A percentile compares a stretch with the other conserved stretches of the same genome.
phyloP scores from a whole-genome alignment of 2,329 filamentous ascomycete species.

The Monosporascus sp. region DNA sequence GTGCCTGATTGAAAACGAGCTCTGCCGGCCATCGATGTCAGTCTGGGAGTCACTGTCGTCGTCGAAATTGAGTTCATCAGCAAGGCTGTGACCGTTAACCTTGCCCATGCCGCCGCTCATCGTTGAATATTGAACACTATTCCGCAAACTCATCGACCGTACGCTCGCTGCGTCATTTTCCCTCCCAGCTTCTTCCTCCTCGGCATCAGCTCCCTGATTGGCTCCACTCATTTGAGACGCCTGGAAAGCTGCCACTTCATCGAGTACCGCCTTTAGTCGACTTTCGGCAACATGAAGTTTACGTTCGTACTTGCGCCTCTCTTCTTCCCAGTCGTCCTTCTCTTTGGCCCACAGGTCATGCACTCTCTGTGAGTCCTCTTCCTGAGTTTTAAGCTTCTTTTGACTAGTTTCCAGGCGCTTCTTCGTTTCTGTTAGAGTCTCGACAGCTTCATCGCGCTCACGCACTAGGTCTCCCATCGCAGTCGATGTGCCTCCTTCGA shows the following conservation, averaged over 20 bases:
- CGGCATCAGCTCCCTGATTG: slow-evolving; percentile 43
- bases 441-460: slow-evolving; percentile 81
- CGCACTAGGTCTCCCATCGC: slow-evolving; percentile 77
- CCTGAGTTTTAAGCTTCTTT: slow-evolving; percentile 71
- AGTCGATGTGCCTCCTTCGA: slow-evolving; percentile 84
- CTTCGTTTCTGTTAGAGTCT: slow-evolving; percentile 65
- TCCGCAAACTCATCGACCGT: slow-evolving; percentile 66
- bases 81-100: slow-evolving; percentile 68
- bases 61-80: slow-evolving; percentile 86
- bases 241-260: slow-evolving; percentile 75
- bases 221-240: slow-evolving; percentile 42
- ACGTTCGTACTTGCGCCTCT: slow-evolving; percentile 75
- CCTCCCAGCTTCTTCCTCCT: slow-evolving; percentile 55
- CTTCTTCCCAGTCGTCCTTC: slow-evolving; percentile 78
- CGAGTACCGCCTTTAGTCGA: slow-evolving; percentile 75
- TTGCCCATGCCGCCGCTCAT: slow-evolving; percentile 53
- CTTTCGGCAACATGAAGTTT: slow-evolving; percentile 87
- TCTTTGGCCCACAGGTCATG: slow-evolving; percentile 81
- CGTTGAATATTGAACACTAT: slow-evolving; percentile 69
- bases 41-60: slow-evolving; percentile 70
- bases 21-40: slow-evolving; percentile 66
- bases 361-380: slow-evolving; percentile 75
- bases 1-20: slow-evolving; percentile 51
- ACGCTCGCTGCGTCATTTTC: slow-evolving; percentile 72
- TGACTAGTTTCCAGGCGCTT: slow-evolving; percentile 73